Conservation (phyloP, 2,329 filamentous ascomycete species). For the Exophiala phaeomuriformis region DNA sequence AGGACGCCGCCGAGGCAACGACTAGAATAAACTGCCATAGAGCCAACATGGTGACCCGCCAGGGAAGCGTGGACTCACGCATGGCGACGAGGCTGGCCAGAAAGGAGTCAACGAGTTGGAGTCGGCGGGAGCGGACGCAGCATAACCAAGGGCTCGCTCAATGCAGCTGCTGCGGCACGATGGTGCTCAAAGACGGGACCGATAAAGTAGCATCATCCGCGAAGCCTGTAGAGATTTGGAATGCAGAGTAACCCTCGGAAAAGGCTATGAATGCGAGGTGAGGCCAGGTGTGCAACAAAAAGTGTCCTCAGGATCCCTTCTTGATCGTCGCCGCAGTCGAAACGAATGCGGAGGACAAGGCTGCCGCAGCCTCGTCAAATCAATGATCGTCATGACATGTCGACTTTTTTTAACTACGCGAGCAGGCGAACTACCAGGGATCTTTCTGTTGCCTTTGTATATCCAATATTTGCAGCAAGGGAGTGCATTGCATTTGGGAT, state of each 20-base stretch:
- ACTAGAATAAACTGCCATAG: constrained; percentile 1
- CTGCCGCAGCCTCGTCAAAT: too few relatives aligned
- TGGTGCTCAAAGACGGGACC: neutral
- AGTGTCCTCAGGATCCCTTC: neutral
- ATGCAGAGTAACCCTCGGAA: neutral
- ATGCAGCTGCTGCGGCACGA: neutral
- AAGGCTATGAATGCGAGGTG: neutral
- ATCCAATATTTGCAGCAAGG: too few relatives aligned
- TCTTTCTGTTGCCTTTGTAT: too few relatives aligned
- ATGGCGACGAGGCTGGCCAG: constrained; percentile 16
- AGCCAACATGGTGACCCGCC: constrained; percentile 3
- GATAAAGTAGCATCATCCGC: neutral
- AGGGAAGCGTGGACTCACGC: constrained; percentile 7
- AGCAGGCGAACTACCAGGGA: neutral
- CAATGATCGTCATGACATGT: neutral
- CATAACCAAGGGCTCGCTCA: neutral
- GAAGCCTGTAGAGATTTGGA: neutral
- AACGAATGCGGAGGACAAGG: neutral
- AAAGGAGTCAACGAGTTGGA: neutral
- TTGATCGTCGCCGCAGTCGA: neutral
- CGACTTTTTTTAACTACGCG: neutral
- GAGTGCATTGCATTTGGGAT: too few relatives aligned
- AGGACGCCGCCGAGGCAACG: neutral
- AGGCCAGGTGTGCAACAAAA: neutral
- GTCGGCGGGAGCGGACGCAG: neutral